These are phyloP conservation scores for Diplosphaera chodatii DNA, from an alignment of 139 green algal genomes.

Conservation along the genomic window DNA sequence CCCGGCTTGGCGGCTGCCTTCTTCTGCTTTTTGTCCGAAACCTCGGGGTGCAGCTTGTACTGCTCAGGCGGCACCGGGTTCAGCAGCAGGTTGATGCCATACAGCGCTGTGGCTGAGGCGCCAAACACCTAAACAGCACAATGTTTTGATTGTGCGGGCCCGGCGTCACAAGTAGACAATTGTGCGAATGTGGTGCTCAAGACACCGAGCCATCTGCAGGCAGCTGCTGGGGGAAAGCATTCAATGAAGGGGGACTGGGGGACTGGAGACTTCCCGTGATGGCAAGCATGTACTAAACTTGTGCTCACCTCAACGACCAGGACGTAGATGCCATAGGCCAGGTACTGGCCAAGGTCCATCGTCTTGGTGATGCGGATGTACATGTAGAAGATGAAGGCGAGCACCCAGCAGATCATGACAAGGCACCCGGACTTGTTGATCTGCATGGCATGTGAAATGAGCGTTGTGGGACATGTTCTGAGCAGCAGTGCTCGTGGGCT, in stretches of 20 bases:
- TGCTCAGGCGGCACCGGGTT: neutral
- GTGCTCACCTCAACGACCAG: neutral
- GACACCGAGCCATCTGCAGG: too few relatives aligned
- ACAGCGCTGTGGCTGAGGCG: constrained; percentile 22
- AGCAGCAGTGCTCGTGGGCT: too few relatives aligned
- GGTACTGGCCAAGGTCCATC: constrained; percentile 16
- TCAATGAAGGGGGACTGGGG: too few relatives aligned
- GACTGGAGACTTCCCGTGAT: too few relatives aligned
- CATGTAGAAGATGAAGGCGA: constrained; percentile 21
- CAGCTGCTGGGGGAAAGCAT: too few relatives aligned
- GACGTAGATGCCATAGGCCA: neutral
- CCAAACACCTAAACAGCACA: constrained; percentile 21
- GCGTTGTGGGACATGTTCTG: too few relatives aligned
- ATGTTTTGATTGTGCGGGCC: too few relatives aligned
- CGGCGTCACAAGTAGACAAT: too few relatives aligned
- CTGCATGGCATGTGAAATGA: neutral
- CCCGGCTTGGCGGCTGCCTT: too few relatives aligned
- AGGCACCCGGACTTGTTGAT: constrained; percentile 2
- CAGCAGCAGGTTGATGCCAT: constrained; percentile 10
- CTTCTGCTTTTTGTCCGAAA: too few relatives aligned
- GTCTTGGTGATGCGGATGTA: constrained; percentile 21
- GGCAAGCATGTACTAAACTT: too few relatives aligned
- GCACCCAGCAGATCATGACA: constrained; percentile 10
- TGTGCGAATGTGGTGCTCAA: too few relatives aligned
- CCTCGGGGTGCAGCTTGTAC: neutral